These are phyloP conservation scores for Gossypioides kirkii DNA, from an alignment of 345 rosid genomes.

Conservation along the genomic window DNA sequence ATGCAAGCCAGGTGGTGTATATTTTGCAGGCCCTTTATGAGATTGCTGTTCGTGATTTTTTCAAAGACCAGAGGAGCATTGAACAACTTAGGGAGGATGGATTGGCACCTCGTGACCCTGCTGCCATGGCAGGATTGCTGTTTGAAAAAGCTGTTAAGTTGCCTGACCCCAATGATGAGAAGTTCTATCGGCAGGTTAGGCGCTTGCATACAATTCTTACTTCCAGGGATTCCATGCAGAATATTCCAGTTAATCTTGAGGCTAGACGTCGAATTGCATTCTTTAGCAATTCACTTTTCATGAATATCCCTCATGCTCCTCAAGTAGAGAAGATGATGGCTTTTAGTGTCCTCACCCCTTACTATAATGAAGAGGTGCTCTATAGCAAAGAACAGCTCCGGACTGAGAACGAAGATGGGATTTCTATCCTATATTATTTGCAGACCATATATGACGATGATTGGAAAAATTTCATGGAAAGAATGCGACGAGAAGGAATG, in stretches of 20 bases:
- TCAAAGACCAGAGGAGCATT: slow-evolving; percentile 53
- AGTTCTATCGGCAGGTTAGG: slow-evolving; percentile 77
- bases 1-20: slow-evolving; percentile 68
- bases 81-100: slow-evolving; percentile 66
- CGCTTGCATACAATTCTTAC: slow-evolving; percentile 83
- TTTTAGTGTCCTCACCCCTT: slow-evolving; percentile 90
- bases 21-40: slow-evolving; percentile 86
- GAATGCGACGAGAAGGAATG: slow-evolving; percentile 88
- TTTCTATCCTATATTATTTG: slow-evolving; percentile 79
- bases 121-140: slow-evolving; percentile 63
- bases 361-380: slow-evolving; percentile 83
- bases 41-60: slow-evolving; percentile 73
- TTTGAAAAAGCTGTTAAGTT: slow-evolving; percentile 74
- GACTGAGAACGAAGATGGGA: slow-evolving; percentile 91
- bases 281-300: slow-evolving; percentile 91
- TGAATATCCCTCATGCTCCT: slow-evolving; percentile 99
- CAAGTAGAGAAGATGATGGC: slow-evolving; percentile 99
- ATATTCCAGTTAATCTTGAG: slow-evolving; percentile 77
- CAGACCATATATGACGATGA: slow-evolving; percentile 92
- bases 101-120: slow-evolving; percentile 70
- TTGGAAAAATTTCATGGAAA: slow-evolving; percentile 88
- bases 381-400: slow-evolving; percentile 87
- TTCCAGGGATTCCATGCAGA: slow-evolving; percentile 88
- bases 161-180: slow-evolving; percentile 64
- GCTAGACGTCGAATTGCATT: slow-evolving; percentile 94